phyloP scores from a whole-genome alignment of 352 stramenopile species.

The Saprolegnia diclina region DNA sequence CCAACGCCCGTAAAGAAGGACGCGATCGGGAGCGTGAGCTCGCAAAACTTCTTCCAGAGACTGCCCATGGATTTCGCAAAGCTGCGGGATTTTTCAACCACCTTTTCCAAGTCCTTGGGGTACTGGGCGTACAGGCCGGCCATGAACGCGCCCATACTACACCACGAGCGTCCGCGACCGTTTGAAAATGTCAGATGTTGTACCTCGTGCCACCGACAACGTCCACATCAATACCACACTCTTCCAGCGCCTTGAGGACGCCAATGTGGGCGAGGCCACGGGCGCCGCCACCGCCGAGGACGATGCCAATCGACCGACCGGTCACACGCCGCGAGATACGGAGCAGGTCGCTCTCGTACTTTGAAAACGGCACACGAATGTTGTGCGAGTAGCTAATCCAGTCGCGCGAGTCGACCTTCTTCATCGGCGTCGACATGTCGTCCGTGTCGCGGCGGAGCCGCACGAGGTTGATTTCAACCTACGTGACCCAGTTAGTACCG shows the following conservation, averaged over 20 bases:
- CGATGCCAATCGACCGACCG: slow-evolving; percentile 88
- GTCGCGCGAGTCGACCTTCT: slow-evolving; percentile 80
- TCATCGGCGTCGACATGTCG: slow-evolving; percentile 50
- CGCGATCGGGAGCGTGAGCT: slow-evolving; percentile 84
- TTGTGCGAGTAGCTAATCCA: slow-evolving; percentile 85
- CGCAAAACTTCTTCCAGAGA: slow-evolving; percentile 64
- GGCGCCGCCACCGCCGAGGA: slow-evolving; percentile 90
- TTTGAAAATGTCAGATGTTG: background rate
- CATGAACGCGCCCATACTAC: slow-evolving; percentile 77
- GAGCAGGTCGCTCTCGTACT: slow-evolving; percentile 68
- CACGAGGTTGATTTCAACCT: slow-evolving; percentile 69
- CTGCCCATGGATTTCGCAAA: slow-evolving; percentile 64
- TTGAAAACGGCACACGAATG: slow-evolving; percentile 69
- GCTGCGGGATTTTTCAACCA: slow-evolving; percentile 48
- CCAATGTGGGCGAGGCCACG: slow-evolving; percentile 92
- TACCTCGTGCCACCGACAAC: slow-evolving; percentile 87
- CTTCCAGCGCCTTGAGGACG: slow-evolving; percentile 88
- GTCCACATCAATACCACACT: slow-evolving; percentile 90
- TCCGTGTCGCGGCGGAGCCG: slow-evolving; percentile 59
- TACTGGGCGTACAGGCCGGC: slow-evolving; percentile 73
- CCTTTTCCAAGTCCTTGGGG: slow-evolving; percentile 55
- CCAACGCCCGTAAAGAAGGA: slow-evolving; percentile 84
- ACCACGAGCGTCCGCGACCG: slow-evolving; percentile 12
- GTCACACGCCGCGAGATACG: slow-evolving; percentile 88
- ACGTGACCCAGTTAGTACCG: too few relatives aligned